Conservation (phyloP, 2,329 filamentous ascomycete species). For the Aspergillus bombycis region DNA sequence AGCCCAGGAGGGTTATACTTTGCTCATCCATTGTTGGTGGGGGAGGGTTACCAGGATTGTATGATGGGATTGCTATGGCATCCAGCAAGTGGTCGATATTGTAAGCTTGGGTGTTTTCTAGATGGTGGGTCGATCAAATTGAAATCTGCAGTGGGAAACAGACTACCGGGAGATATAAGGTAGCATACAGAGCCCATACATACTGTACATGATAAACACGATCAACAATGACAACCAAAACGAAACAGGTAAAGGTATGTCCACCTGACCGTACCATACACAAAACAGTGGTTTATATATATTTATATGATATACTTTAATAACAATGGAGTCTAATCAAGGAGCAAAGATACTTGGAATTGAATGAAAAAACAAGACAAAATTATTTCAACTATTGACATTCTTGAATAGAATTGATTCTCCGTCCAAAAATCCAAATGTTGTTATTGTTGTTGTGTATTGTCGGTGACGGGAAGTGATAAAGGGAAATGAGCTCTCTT, state of each 20-base stretch:
- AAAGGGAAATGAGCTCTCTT: constrained; percentile 7
- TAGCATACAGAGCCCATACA: neutral
- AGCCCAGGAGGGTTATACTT: constrained; percentile 3
- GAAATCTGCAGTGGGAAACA: neutral
- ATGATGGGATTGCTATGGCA: neutral
- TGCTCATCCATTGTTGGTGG: constrained; percentile 2
- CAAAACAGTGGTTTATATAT: neutral
- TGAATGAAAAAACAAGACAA: neutral
- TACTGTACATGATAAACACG: neutral
- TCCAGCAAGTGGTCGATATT: neutral
- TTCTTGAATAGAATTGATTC: neutral
- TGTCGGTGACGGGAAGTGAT: neutral
- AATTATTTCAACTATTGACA: neutral
- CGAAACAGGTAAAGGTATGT: neutral
- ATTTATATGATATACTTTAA: neutral
- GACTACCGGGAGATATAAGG: neutral
- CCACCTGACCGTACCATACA: neutral
- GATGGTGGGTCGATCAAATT: neutral
- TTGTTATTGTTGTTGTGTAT: neutral
- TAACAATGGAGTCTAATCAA: neutral
- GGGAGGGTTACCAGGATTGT: neutral
- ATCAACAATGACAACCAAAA: neutral
- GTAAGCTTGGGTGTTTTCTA: neutral
- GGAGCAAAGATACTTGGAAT: neutral
- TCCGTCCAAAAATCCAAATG: neutral